Evolutionary conservation across 441 rosid species (phyloP), one percentile per base, ranked within the genome.

Genomic region (Pelargonium exstipulatum): DNA sequence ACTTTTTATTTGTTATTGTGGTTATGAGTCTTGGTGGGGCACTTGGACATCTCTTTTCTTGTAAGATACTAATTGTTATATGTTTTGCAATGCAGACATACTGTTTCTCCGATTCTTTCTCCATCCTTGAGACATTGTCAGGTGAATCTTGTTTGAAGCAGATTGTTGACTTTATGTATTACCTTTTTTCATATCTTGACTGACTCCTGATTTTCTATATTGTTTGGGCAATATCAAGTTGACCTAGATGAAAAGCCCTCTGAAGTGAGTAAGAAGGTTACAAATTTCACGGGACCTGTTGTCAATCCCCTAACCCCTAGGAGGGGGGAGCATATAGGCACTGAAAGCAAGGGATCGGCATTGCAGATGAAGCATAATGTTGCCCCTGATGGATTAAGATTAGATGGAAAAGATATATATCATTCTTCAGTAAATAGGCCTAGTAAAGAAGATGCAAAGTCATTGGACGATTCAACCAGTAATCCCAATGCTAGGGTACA

Each of bases 41-140:
- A 10, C 64, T 60, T 32, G 26, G 14, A 10, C 64, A 24, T 60
- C 29, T 67, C 9, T 63, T 66, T 66, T 20, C 62, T 53, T 67
- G 75, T 65, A 9, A 26, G 32, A 42, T 72, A 70, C 77, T 80
- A 73, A 73, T 69, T 46, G n/a, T 62, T 65, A 2, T 70, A 71
- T 77, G 26, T 78, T 81, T 35, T 80, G 51, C 78, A 29, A 74
- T 85, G 91, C 98, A 95, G 99, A 92, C 99, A 51, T 95, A 95
- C 76, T 69, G 83, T 42, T 95, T 95, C 87, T 90, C 96, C 73
- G 90, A 84, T 80, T 90, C 98, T 67, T 90, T 95, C 78, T 95
- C 99, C 63, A 92, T 95, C 72, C 64, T 95, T 9, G 95, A 95
- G 80, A 95, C 98, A 49, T 73, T 95, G 72, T 85, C 96, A 77